A percentile compares a stretch with the other conserved stretches of the same genome.
phyloP scores from a whole-genome alignment of 2,329 filamentous ascomycete genomes.

The Xylariaceae sp. region DNA sequence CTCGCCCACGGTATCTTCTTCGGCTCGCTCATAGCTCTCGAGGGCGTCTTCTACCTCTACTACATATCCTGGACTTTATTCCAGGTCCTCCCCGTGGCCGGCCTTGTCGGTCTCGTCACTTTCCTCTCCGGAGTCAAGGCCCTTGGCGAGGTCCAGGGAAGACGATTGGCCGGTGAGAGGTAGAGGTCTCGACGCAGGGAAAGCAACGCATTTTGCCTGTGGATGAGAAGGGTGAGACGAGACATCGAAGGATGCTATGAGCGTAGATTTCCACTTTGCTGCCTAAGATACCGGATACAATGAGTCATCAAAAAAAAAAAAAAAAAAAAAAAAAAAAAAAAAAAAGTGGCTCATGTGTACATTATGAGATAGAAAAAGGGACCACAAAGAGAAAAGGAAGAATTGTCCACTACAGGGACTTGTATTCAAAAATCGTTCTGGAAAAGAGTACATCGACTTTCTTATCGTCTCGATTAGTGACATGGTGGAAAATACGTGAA shows the following conservation, averaged over 20 bases:
- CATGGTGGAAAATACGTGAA: too few species aligned
- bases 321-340: too few species aligned
- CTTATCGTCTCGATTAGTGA: too few species aligned
- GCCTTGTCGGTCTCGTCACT: conserved; percentile 63
- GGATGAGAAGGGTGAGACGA: background rate
- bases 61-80: conserved; percentile 91
- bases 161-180: conserved; percentile 69
- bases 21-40: conserved; percentile 80
- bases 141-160: conserved; percentile 85
- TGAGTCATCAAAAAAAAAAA: too few species aligned
- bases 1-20: conserved; percentile 81
- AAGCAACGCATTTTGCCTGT: conserved; percentile 1
- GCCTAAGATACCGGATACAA: background rate
- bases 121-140: conserved; percentile 88
- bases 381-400: too few species aligned
- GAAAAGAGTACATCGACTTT: too few species aligned
- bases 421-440: too few species aligned
- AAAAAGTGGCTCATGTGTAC: background rate
- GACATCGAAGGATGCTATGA: background rate
- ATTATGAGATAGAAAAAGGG: background rate
- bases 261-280: background rate
- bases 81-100: conserved; percentile 73
- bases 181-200: conserved; percentile 3
- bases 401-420: too few species aligned
- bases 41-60: conserved; percentile 91